Percentiles rank a stretch among this genome's conserved stretches.
phyloP scores from a whole-genome alignment of 73 alveolate species.

The Tetrahymena elliotti region DNA sequence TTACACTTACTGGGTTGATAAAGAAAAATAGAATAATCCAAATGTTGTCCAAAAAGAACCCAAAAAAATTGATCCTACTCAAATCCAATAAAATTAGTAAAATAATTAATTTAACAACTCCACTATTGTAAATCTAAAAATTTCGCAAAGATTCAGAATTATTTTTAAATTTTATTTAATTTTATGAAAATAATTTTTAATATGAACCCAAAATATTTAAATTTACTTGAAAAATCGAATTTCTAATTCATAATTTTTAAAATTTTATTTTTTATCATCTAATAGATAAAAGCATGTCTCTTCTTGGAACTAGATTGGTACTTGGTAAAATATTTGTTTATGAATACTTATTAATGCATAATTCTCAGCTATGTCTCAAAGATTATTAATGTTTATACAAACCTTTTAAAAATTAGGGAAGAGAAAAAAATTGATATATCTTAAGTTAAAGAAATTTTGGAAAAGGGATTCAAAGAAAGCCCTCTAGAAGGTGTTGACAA shows the following conservation, averaged over 20 bases:
- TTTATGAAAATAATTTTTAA: too few relatives aligned
- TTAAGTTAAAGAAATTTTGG: background rate
- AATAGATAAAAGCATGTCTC: background rate
- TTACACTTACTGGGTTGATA: background rate
- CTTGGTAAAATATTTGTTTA: background rate
- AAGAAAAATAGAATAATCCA: background rate
- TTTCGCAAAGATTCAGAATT: background rate
- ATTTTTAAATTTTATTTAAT: too few relatives aligned
- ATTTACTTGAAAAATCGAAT: too few relatives aligned
- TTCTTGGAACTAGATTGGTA: background rate
- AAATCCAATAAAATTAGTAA: background rate
- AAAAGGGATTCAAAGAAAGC: background rate
- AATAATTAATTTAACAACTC: too few relatives aligned
- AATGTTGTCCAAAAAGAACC: background rate
- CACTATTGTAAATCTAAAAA: background rate
- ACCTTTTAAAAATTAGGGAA: background rate
- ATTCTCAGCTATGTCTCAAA: background rate
- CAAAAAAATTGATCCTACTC: background rate
- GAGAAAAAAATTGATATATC: background rate
- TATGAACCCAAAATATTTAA: too few relatives aligned
- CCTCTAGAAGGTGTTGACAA: background rate
- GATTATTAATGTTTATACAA: background rate
- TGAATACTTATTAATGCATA: background rate
- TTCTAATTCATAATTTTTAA: background rate
- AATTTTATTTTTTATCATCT: background rate